Evolutionary conservation across 306 rosid genomes (phyloP), one percentile per base, ranked within the genome.

Genomic region (Vachellia pachyceras): DNA sequence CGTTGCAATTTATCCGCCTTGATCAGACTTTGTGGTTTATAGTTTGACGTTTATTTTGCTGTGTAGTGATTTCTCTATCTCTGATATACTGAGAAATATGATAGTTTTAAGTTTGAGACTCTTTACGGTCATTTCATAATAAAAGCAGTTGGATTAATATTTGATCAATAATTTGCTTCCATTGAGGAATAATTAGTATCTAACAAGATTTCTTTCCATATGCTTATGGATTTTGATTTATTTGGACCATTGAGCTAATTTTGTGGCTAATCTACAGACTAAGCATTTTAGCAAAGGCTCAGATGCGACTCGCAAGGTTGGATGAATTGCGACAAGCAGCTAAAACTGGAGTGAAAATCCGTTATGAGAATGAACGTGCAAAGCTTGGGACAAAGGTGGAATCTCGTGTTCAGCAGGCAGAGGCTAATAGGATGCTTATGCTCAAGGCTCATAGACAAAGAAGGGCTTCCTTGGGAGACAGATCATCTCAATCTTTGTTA

Each of bases 311-410:
- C 47, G 96, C 99, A 39, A 90, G 86, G 85, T 88, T 87, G 88
- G 96, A 95, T 75, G 91, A 91, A 74, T 69, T 93, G 89, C 97
- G 99, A 55, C 99, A 93, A 90, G 99, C 95, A 6, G 98, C 98
- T 41, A 95, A 91, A 88, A 84, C 68, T 72, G 92, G 79, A 60
- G 96, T 91, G 67, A 91, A 93, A 86, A 79, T 84, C 87, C 98
- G 97, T 40, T 81, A 86, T 76, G 93, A 91, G 80, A 87, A 83
- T 85, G 94, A 91, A 78, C 92, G 98, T 11, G 80, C 68, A 81
- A 88, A 88, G 42, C 97, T 95, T 80, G 99, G 91, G 72, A 83
- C 95, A 0, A 90, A 91, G 84, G 98, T 95, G 83, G 89, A 88
- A 85, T 85, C 87, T 13, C 97, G 98, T 69, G 90, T 91, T 78